Evolutionary conservation across 768 basidiomycete species (phyloP).

Genomic region (Termitomyces sp.): DNA sequence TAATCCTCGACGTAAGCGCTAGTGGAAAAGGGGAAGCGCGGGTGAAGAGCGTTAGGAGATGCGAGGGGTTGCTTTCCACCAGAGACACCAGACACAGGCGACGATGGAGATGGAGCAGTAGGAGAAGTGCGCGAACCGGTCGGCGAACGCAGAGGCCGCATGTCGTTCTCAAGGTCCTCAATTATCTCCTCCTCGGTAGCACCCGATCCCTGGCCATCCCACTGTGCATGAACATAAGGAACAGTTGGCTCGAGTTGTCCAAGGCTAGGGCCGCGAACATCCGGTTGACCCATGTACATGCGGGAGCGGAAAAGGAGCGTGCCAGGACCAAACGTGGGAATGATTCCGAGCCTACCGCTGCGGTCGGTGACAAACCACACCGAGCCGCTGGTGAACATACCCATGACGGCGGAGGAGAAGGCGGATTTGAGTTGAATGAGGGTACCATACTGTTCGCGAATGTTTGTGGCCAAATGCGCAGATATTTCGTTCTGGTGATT

Average conservation of each 20-base stretch:
- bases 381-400: slow-evolving; percentile 78
- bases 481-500: slow-evolving; percentile 38
- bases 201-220: neutral
- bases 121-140: slow-evolving; percentile 18
- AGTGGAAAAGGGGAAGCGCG: slow-evolving; percentile 22
- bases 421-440: slow-evolving; percentile 68
- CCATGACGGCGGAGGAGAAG: slow-evolving; percentile 72
- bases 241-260: slow-evolving; percentile 5
- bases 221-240: neutral
- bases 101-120: slow-evolving; percentile 29
- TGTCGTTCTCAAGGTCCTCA: slow-evolving; percentile 1
- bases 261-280: slow-evolving; percentile 15
- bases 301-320: slow-evolving; percentile 79
- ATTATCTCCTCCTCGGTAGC: slow-evolving; percentile 1
- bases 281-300: slow-evolving; percentile 27
- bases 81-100: slow-evolving; percentile 42
- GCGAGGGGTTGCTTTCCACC: slow-evolving; percentile 23
- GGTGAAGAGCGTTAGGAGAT: slow-evolving; percentile 28
- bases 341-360: slow-evolving; percentile 56
- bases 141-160: slow-evolving; percentile 11
- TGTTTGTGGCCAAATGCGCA: slow-evolving; percentile 26
- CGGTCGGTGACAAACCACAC: slow-evolving; percentile 84
- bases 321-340: slow-evolving; percentile 87
- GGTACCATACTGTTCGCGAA: slow-evolving; percentile 55
- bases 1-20: slow-evolving; percentile 8